phyloP scores from a whole-genome alignment of 202 grass and related monocot species.

The Alloteropsis angusta region DNA sequence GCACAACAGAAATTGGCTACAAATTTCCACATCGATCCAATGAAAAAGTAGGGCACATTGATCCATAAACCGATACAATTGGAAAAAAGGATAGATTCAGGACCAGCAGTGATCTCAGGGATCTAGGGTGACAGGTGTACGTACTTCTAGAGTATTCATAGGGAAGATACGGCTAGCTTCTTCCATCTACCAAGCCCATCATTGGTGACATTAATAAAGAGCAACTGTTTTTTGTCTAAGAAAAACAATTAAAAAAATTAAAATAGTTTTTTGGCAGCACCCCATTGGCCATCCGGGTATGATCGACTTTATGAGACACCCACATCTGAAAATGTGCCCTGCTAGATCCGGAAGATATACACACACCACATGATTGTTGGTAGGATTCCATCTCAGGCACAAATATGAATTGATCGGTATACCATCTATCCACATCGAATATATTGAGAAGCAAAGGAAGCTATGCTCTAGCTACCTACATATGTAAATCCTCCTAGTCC shows the following conservation, averaged over 20 bases:
- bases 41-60: not conserved
- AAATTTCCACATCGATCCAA: not conserved
- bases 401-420: constrained; percentile 16
- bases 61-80: not conserved
- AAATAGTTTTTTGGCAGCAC: constrained; percentile 8
- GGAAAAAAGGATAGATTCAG: not conserved
- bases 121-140: constrained; percentile 20
- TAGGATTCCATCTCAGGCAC: constrained; percentile 7
- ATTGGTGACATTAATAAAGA: constrained; percentile 13
- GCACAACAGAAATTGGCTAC: not conserved
- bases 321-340: constrained; percentile 35
- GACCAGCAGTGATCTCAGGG: not conserved
- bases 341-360: not conserved
- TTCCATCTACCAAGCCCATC: not conserved
- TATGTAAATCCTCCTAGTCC: not conserved
- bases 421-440: constrained; percentile 31
- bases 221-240: not conserved
- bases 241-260: not conserved
- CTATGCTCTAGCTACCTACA: not conserved
- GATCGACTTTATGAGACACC: constrained; percentile 26
- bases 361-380: constrained; percentile 14
- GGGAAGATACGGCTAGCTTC: not conserved
- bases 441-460: constrained; percentile 19
- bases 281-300: constrained; percentile 6
- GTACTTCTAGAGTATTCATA: constrained; percentile 15